Base-by-base conservation (phyloP, 78 protist species). In the Diacronema lutheri region DNA sequence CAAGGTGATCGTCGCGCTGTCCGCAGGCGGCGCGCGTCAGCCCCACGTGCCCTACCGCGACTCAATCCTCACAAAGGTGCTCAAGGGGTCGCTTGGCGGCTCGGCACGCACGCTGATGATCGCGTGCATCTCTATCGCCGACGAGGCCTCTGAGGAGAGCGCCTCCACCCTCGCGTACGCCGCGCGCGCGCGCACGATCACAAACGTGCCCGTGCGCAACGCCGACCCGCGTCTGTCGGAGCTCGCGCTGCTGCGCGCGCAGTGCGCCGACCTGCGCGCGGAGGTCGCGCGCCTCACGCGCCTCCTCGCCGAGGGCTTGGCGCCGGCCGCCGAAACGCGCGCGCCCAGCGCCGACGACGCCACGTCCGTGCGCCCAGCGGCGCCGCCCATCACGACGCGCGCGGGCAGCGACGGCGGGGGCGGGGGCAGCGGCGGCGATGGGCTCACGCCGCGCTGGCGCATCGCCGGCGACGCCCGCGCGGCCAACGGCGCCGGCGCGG, bases 21-120 rank as follows among this genome's bases (percentile, higher is more conserved):
- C 40, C 25, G 80, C 41, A 16, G 61, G 61, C 19, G 0, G 6
- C 40, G 38, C 0, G 58, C n/a, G 33, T 11, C 0, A 19, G 10
- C 21, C 10, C 7, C 91, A 88, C 76, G 74, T 88, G n/a, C 91
- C 91, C 33, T 88, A 88, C 84, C 86, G 91, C 21, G 91, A 88
- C 29, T 35, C 81, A 25, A 62, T 57, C 58, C 83, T 88, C 38
- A 88, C 91, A 56, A 3, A 40, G 62, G 86, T 88, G 26, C 84
- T 88, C 37, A 81, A 88, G 83, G 83, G 71, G 35, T 20, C 91
- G 26, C 78, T 88, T 26, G 91, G 91, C 37, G 91, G 91, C 38
- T 35, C 20, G 37, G 35, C 40, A 20, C 72, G 61, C 76, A 88
- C 91, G 16, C 65, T 83, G 23, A 88, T 88, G 91, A 31, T 88